Conservation (phyloP, 202 grass and related monocot genomes). For the Bolboschoenoplectus hybrid region DNA sequence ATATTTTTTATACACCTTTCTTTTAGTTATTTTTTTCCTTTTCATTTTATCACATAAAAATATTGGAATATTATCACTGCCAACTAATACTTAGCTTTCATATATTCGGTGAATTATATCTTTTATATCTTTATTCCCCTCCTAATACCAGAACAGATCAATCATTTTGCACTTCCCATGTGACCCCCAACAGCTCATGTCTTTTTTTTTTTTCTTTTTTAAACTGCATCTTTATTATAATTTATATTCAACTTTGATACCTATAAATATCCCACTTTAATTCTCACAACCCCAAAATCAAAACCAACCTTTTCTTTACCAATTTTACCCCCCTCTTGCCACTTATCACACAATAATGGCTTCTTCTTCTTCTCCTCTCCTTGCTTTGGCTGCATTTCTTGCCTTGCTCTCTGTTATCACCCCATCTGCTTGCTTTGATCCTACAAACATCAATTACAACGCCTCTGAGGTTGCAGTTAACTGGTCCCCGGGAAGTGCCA, state of each 20-base stretch:
- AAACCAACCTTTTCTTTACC: conserved; percentile 24
- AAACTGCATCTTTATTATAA: background rate
- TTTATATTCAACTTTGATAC: conserved; percentile 5
- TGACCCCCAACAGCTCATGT: conserved; percentile 38
- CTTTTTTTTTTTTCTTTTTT: background rate
- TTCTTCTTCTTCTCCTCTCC: conserved; percentile 23
- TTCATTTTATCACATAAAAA: background rate
- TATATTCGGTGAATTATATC: conserved; percentile 11
- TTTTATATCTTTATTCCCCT: conserved; percentile 27
- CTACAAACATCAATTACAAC: conserved; percentile 29
- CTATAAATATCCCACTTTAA: conserved; percentile 38
- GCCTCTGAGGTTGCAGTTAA: background rate
- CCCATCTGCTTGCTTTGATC: conserved; percentile 30
- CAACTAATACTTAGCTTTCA: conserved; percentile 27
- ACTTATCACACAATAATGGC: conserved; percentile 34
- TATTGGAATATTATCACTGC: background rate
- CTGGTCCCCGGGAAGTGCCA: conserved; percentile 62
- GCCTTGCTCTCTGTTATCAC: conserved; percentile 31
- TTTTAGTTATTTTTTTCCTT: background rate
- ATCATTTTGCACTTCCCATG: conserved; percentile 35
- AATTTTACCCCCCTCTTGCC: background rate
- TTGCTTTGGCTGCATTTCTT: conserved; percentile 34
- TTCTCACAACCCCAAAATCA: conserved; percentile 22
- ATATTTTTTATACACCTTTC: background rate
- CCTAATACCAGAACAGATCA: conserved; percentile 29